Conservation (phyloP, 345 rosid genomes). For the Arabidopsis arenosa region DNA sequence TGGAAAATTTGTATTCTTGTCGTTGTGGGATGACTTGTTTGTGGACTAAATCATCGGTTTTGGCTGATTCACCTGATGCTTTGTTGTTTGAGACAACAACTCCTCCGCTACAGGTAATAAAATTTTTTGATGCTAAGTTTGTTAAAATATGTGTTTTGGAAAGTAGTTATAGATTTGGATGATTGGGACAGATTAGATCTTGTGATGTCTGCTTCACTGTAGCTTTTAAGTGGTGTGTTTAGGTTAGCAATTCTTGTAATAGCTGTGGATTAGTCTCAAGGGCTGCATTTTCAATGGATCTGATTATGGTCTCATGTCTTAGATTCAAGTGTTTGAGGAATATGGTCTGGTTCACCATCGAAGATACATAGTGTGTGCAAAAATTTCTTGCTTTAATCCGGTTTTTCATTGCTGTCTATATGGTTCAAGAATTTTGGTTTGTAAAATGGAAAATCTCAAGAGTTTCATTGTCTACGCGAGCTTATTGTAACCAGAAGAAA, state of each 20-base stretch:
- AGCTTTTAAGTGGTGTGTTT: constrained; percentile 18
- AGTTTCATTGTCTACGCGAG: neutral
- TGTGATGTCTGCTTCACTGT: constrained; percentile 5
- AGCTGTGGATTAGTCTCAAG: constrained; percentile 7
- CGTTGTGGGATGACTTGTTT: constrained; percentile 86
- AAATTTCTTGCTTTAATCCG: too few species aligned
- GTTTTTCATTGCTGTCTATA: neutral
- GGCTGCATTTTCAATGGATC: constrained; percentile 1
- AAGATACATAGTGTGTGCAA: too few species aligned
- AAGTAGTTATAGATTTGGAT: neutral
- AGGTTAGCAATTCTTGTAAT: neutral
- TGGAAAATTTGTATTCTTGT: constrained; percentile 86
- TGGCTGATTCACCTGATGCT: constrained; percentile 88
- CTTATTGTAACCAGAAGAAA: neutral
- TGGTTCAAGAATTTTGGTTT: neutral
- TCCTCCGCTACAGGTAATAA: constrained; percentile 73
- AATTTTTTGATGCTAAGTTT: constrained; percentile 17
- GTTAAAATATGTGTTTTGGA: neutral
- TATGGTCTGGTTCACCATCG: neutral
- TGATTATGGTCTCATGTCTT: neutral
- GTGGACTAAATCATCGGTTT: constrained; percentile 95
- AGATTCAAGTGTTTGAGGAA: neutral
- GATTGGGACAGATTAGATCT: neutral
- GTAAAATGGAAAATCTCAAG: neutral
- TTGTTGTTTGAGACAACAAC: constrained; percentile 78